Percentiles rank a stretch among this genome's conserved stretches.
Conservation (phyloP, 2,329 filamentous ascomycete species). For the Leptographium wingfieldii region DNA sequence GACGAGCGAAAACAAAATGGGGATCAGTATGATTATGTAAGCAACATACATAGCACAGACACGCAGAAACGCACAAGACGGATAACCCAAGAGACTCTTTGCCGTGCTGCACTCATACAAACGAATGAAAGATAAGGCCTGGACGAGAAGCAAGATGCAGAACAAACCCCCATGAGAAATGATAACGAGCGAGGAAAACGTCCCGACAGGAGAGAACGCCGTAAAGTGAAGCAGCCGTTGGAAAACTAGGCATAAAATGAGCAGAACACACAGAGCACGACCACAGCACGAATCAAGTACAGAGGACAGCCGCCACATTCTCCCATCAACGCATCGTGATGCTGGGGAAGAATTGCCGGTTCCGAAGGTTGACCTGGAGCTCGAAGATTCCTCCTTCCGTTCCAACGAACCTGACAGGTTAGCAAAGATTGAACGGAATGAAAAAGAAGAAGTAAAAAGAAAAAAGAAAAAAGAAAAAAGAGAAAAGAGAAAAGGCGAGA, state of each 20-base stretch:
- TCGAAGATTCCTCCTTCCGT: conserved; percentile 67
- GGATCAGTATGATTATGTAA: neutral
- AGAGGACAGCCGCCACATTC: neutral
- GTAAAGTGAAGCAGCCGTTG: neutral
- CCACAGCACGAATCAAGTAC: neutral
- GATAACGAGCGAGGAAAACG: neutral
- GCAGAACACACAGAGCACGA: neutral
- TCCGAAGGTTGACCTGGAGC: conserved; percentile 51
- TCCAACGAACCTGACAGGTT: conserved; percentile 40
- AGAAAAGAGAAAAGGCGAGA: no score
- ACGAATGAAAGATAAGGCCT: neutral
- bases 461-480: neutral
- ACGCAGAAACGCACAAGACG: neutral
- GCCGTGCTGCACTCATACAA: neutral
- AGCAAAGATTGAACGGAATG: conserved; percentile 5
- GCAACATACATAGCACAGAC: neutral
- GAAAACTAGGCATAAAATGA: neutral
- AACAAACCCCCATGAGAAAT: neutral
- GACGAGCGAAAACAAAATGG: neutral
- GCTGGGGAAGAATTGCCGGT: conserved; percentile 46
- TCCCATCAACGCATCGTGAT: conserved; percentile 35
- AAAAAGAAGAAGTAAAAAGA: neutral
- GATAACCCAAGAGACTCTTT: neutral
- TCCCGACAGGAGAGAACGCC: neutral
- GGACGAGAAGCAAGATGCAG: neutral